A percentile compares a stretch with the other conserved stretches of the same genome.
Conservation (phyloP, 768 basidiomycete species). For the Gautieria morchelliformis region DNA sequence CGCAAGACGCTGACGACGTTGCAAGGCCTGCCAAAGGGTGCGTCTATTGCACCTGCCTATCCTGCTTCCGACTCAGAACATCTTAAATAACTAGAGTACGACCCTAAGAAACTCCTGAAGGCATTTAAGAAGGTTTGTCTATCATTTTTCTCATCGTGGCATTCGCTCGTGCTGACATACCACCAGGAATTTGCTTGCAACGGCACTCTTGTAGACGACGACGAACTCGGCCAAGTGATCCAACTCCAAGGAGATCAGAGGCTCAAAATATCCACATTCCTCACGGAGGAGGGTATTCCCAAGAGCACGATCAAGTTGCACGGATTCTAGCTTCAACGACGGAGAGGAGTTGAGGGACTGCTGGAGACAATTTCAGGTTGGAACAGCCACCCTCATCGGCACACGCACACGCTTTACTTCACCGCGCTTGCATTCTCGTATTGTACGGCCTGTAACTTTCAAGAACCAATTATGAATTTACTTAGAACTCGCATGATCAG, state of each 20-base stretch:
- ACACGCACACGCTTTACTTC: not conserved
- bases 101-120: slow-evolving; percentile 95
- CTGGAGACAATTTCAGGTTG: not conserved
- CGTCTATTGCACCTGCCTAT: slow-evolving; percentile 19
- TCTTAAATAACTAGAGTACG: slow-evolving; percentile 57
- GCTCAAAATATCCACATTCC: slow-evolving; percentile 79
- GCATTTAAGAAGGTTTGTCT: slow-evolving; percentile 88
- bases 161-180: not conserved
- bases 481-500: not conserved
- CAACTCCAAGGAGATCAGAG: slow-evolving; percentile 99
- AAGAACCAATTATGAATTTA: not conserved
- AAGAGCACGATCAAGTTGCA: slow-evolving; percentile 77
- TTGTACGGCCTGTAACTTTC: slow-evolving; percentile 1
- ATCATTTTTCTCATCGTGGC: not conserved
- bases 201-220: slow-evolving; percentile 91
- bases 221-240: slow-evolving; percentile 93
- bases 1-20: slow-evolving; percentile 97
- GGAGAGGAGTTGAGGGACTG: slow-evolving; percentile 3
- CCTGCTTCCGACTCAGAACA: not conserved
- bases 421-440: not conserved
- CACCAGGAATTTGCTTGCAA: slow-evolving; percentile 94
- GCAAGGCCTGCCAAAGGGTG: slow-evolving; percentile 88
- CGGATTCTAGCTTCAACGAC: slow-evolving; percentile 52
- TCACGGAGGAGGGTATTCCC: slow-evolving; percentile 72
- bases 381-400: not conserved